Evolutionary conservation across 2,329 filamentous ascomycete genomes (phyloP).

Genomic region (Ustulina deusta): DNA sequence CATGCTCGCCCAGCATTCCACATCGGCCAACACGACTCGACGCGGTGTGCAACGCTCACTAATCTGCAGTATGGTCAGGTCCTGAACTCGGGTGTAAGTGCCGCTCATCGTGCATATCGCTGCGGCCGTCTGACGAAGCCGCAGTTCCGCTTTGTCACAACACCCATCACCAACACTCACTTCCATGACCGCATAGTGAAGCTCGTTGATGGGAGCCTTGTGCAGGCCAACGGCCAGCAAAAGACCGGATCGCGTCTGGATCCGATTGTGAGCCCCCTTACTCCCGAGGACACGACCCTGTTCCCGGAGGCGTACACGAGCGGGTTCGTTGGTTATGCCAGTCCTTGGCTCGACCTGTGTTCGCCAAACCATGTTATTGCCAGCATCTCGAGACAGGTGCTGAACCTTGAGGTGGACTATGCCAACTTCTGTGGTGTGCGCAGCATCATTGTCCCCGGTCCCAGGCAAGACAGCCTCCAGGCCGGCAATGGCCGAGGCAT

Average conservation of each 20-base stretch:
- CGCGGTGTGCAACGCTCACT: slow-evolving; percentile 69
- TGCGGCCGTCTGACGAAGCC: slow-evolving; percentile 18
- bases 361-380: slow-evolving; percentile 85
- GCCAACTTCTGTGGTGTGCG: slow-evolving; percentile 93
- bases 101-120: not conserved
- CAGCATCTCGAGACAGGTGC: slow-evolving; percentile 87
- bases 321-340: slow-evolving; percentile 82
- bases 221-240: slow-evolving; percentile 59
- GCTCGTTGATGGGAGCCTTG: slow-evolving; percentile 68
- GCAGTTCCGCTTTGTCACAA: slow-evolving; percentile 83
- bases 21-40: slow-evolving; percentile 79
- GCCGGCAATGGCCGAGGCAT: slow-evolving; percentile 63
- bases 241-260: slow-evolving; percentile 63
- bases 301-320: slow-evolving; percentile 75
- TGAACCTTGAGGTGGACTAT: slow-evolving; percentile 92
- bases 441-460: slow-evolving; percentile 85
- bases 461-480: slow-evolving; percentile 71
- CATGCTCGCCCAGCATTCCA: slow-evolving; percentile 69
- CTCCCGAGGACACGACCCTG: slow-evolving; percentile 81
- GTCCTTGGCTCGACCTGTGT: slow-evolving; percentile 91
- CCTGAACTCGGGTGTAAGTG: slow-evolving; percentile 75
- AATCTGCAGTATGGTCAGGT: slow-evolving; percentile 74
- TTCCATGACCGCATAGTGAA: slow-evolving; percentile 77
- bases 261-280: slow-evolving; percentile 75
- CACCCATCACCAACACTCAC: slow-evolving; percentile 78